phyloP scores from a whole-genome alignment of 78 protist species.

The Goniomonas avonlea region DNA sequence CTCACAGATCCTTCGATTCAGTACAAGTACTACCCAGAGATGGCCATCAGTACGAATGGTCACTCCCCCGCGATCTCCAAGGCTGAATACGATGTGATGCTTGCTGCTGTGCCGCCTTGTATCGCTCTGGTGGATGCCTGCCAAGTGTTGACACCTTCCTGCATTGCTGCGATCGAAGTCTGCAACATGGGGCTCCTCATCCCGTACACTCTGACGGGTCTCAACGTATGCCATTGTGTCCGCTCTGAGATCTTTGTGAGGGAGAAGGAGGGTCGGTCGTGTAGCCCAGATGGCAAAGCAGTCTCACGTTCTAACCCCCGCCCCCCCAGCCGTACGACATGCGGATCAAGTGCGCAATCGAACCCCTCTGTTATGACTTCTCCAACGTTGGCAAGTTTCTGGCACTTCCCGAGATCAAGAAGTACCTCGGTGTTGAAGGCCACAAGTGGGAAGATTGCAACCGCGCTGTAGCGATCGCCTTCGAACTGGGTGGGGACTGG shows the following conservation, averaged over 20 bases:
- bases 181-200: not conserved
- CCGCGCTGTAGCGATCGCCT: not conserved
- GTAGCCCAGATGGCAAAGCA: too few species aligned
- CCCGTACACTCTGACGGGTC: not conserved
- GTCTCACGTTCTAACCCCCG: not conserved
- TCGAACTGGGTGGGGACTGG: slow-evolving; percentile 3
- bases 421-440: not conserved
- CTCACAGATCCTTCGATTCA: slow-evolving; percentile 49
- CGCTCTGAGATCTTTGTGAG: too few species aligned
- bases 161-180: not conserved
- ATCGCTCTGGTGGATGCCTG: not conserved
- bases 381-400: not conserved
- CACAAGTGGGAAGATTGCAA: slow-evolving; percentile 37
- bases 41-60: slow-evolving; percentile 5
- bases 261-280: too few species aligned
- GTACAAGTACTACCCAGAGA: slow-evolving; percentile 33
- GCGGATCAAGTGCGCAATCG: slow-evolving; percentile 25
- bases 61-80: not conserved
- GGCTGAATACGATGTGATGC: not conserved
- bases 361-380: slow-evolving; percentile 71
- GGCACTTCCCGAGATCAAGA: not conserved
- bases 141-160: not conserved
- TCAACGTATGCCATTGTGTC: too few species aligned
- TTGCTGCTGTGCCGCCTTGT: not conserved
- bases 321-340: slow-evolving; percentile 45